These are phyloP conservation scores for Kandelia obovata DNA, from an alignment of 345 rosid species.

Conservation along the genomic window DNA sequence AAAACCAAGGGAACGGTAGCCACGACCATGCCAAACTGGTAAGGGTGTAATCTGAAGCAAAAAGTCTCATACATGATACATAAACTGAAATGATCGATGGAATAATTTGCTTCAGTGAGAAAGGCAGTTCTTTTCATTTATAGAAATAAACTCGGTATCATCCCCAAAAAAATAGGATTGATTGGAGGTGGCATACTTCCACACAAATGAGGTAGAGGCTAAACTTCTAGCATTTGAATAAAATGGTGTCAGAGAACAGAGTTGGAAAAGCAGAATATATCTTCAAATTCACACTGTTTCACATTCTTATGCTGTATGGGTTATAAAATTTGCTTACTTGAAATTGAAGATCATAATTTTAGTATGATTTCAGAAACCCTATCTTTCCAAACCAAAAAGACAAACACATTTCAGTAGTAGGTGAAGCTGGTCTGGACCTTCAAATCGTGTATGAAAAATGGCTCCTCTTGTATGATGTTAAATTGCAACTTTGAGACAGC, in stretches of 20 bases:
- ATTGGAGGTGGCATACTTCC: too few species aligned
- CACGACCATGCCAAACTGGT: slow-evolving; percentile 92
- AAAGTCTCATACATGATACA: background rate
- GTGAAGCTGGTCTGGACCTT: slow-evolving; percentile 39
- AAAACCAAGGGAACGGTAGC: slow-evolving; percentile 86
- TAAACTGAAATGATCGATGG: background rate
- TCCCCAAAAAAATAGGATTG: too few species aligned
- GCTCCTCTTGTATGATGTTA: slow-evolving; percentile 68
- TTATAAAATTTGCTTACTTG: background rate
- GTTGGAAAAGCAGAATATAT: too few species aligned
- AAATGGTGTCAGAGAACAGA: too few species aligned
- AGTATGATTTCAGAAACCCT: background rate
- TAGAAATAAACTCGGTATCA: background rate
- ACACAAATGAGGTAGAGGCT: too few species aligned
- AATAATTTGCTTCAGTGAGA: background rate
- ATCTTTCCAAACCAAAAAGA: slow-evolving; percentile 1
- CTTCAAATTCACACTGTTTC: too few species aligned
- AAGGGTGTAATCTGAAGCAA: slow-evolving; percentile 68
- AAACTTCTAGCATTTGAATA: too few species aligned
- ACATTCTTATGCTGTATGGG: background rate
- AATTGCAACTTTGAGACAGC: slow-evolving; percentile 86
- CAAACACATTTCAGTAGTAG: background rate
- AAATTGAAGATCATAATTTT: background rate
- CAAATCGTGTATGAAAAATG: slow-evolving; percentile 64
- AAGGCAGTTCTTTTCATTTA: background rate